Evolutionary conservation across 176 grass and related monocot genomes (phyloP), one percentile per base, ranked within the genome.

Genomic region (Canna indica): DNA sequence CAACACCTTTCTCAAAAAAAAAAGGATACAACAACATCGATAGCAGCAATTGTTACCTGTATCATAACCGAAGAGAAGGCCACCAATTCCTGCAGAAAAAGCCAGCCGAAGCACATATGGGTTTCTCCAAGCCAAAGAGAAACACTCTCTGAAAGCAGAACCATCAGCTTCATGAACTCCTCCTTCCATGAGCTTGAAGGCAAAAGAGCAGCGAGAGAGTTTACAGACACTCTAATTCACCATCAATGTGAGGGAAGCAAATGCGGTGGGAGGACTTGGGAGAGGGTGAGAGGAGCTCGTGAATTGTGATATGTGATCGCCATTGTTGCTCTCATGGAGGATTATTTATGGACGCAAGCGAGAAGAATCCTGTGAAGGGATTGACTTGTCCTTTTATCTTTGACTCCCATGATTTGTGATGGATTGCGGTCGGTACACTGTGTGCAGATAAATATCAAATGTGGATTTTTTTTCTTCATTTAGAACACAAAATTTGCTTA

Each of bases 11-110:
- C n/a, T n/a, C n/a, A n/a, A 28, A 59, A 27, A 8, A 60, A 30
- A 28, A 27, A 29, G 1, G 7, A 14, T 22, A 31, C 2, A 20
- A 24, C 26, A 5, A n/a, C 12, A 34, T 24, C 3, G 1, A 20
- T 7, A 29, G 15, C n/a, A 7, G 7, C 35, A 26, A 47, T n/a
- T 41, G 10, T 70, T 79, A 91, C 90, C 87, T 48, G 91, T 90
- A 72, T 95, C 84, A 72, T 95, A 90, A 67, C 91, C 91, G 48
- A 95, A 95, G 80, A 95, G 91, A 46, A 95, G 80, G 28, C 91
- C 91, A 26, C 91, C 91, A 28, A 95, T 91, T 50, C 91, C 91
- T 11, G 91, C 87, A 20, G 91, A 95, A 68, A 95, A 88, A 58
- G 87, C 91, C 34, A 91, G 80, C 32, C 87, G 59, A 82, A 91